These are phyloP conservation scores for Candida fluviatilis DNA, from an alignment of 805 yeast genomes.

Conservation along the genomic window DNA sequence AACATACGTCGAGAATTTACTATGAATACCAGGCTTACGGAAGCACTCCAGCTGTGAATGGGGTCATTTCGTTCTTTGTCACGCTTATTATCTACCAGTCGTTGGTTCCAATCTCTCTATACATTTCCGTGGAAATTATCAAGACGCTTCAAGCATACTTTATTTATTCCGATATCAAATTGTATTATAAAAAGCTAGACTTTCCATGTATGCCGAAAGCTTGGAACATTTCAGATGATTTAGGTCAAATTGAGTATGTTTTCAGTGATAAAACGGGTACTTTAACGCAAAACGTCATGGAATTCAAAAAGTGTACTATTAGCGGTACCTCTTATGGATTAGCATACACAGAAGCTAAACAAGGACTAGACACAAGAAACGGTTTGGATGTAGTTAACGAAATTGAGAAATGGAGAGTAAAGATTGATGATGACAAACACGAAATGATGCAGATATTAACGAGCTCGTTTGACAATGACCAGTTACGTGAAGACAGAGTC, in stretches of 20 bases:
- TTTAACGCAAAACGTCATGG: slow-evolving; percentile 79
- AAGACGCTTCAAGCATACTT: slow-evolving; percentile 74
- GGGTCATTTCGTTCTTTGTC: slow-evolving; percentile 66
- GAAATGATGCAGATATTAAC: slow-evolving; percentile 46
- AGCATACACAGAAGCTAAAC: slow-evolving; percentile 76
- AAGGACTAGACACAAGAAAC: slow-evolving; percentile 62
- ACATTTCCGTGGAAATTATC: slow-evolving; percentile 74
- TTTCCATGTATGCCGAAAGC: slow-evolving; percentile 78
- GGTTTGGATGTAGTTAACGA: slow-evolving; percentile 60
- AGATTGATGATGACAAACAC: slow-evolving; percentile 39
- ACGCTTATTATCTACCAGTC: slow-evolving; percentile 71
- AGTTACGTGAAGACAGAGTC: slow-evolving; percentile 44
- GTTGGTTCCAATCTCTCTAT: slow-evolving; percentile 75
- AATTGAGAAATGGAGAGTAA: slow-evolving; percentile 33
- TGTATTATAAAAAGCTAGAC: slow-evolving; percentile 67
- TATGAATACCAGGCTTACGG: slow-evolving; percentile 65
- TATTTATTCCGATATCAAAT: slow-evolving; percentile 63
- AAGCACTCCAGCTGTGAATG: slow-evolving; percentile 57
- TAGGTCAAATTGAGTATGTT: slow-evolving; percentile 79
- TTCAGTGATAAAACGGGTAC: slow-evolving; percentile 86
- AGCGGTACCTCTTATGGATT: slow-evolving; percentile 65
- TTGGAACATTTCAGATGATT: slow-evolving; percentile 80
- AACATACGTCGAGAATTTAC: slow-evolving; percentile 42
- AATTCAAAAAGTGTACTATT: slow-evolving; percentile 71
- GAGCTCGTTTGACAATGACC: slow-evolving; percentile 35